Conservation (phyloP, 2,329 filamentous ascomycete species). For the Pyrenochaeta sp. region DNA sequence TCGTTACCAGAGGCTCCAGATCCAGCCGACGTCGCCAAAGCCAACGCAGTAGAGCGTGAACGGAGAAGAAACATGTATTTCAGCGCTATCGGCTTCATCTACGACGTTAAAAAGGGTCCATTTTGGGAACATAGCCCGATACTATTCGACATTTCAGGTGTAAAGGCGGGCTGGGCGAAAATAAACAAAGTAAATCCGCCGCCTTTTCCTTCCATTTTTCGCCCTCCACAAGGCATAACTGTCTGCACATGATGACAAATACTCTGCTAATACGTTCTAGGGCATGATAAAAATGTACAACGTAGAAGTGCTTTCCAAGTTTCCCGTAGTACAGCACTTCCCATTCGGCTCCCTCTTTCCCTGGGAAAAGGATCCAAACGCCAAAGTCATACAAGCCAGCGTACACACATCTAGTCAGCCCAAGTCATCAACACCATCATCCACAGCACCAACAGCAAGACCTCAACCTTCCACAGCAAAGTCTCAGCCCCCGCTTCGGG, state of each 20-base stretch:
- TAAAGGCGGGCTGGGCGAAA: conserved; percentile 91
- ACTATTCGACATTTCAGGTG: conserved; percentile 91
- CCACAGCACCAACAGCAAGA: conserved; percentile 28
- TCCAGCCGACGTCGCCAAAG: conserved; percentile 69
- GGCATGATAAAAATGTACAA: conserved; percentile 99
- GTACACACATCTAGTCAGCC: conserved; percentile 50
- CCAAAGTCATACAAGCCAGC: conserved; percentile 40
- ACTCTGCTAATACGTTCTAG: conserved; percentile 49
- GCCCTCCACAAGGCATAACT: neutral
- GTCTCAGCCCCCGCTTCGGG: conserved; percentile 31
- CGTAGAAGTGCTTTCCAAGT: conserved; percentile 94
- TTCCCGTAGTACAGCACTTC: conserved; percentile 97
- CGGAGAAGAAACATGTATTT: conserved; percentile 77
- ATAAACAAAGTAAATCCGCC: conserved; percentile 71
- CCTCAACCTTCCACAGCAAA: conserved; percentile 31
- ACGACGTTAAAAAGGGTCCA: conserved; percentile 93
- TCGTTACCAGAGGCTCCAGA: conserved; percentile 74
- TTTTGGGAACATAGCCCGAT: conserved; percentile 97
- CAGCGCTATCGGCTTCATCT: conserved; percentile 93
- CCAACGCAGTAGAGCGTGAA: conserved; percentile 51
- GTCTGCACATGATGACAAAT: neutral
- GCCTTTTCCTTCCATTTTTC: neutral
- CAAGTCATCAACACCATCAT: conserved; percentile 27
- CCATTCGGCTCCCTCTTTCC: conserved; percentile 60
- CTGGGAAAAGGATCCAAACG: conserved; percentile 57